A percentile compares a stretch with the other conserved stretches of the same genome.
Conservation (phyloP, 805 yeast genomes). For the Kockiozyma suomiensis region DNA sequence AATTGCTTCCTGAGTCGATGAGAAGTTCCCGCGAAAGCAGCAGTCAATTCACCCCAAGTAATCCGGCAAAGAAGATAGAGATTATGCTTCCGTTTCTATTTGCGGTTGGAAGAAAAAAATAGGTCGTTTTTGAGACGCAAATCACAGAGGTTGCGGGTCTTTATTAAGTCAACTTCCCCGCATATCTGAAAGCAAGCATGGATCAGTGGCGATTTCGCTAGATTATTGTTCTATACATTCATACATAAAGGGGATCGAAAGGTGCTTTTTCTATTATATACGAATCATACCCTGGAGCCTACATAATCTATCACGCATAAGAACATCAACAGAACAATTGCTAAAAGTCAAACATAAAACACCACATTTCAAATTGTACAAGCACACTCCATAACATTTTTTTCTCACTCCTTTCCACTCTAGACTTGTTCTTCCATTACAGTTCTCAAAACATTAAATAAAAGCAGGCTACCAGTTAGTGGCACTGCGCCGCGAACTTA, state of each 20-base stretch:
- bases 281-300: not conserved
- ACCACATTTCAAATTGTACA: not conserved
- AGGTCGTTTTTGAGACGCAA: not conserved
- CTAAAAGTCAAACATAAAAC: not conserved
- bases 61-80: not conserved
- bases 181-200: too few species aligned
- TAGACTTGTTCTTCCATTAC: not conserved
- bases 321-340: not conserved
- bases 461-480: not conserved
- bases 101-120: slow-evolving; percentile 12
- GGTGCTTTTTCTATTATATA: not conserved
- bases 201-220: too few species aligned
- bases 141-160: too few species aligned
- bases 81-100: slow-evolving; percentile 17
- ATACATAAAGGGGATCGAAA: too few species aligned
- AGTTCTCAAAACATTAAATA: not conserved
- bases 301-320: not conserved
- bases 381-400: not conserved
- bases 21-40: not conserved
- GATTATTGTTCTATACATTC: too few species aligned
- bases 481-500: slow-evolving; percentile 47
- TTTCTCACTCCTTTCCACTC: not conserved
- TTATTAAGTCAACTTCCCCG: too few species aligned
- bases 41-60: not conserved
- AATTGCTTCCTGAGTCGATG: not conserved